Conservation (phyloP, 257 asterid genomes). For the Avicennia marina region DNA sequence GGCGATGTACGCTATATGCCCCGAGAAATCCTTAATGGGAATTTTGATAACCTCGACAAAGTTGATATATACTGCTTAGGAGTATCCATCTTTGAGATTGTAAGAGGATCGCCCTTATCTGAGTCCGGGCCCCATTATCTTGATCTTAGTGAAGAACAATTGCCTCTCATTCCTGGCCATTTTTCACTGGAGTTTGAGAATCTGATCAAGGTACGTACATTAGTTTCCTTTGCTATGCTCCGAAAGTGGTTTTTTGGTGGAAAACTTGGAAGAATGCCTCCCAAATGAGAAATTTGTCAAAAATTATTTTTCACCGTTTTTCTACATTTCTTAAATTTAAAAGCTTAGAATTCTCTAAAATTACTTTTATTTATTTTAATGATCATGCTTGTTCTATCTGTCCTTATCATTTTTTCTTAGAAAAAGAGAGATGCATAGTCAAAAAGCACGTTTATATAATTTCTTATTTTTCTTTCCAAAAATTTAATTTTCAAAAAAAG, state of each 20-base stretch:
- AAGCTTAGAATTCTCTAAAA: too few relatives aligned
- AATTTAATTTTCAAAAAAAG: too few relatives aligned
- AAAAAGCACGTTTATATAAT: too few relatives aligned
- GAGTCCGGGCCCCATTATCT: constrained; percentile 67
- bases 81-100: constrained; percentile 73
- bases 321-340: too few relatives aligned
- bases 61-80: constrained; percentile 92
- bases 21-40: constrained; percentile 84
- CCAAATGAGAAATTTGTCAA: too few relatives aligned
- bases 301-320: constrained; percentile 7
- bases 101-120: constrained; percentile 68
- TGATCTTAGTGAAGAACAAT: constrained; percentile 70
- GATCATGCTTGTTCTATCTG: too few relatives aligned
- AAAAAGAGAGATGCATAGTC: too few relatives aligned
- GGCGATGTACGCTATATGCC: constrained; percentile 99
- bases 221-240: background rate
- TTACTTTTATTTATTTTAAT: too few relatives aligned
- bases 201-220: constrained; percentile 60
- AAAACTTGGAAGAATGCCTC: too few relatives aligned
- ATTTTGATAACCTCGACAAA: constrained; percentile 74
- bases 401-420: too few relatives aligned
- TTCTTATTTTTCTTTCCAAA: too few relatives aligned
- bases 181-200: constrained; percentile 74
- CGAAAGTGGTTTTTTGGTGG: background rate
- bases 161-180: constrained; percentile 91